Evolutionary conservation across 2,329 filamentous ascomycete genomes (phyloP), one percentile per base, ranked within the genome.

Genomic region (Gyromitra esculenta): DNA sequence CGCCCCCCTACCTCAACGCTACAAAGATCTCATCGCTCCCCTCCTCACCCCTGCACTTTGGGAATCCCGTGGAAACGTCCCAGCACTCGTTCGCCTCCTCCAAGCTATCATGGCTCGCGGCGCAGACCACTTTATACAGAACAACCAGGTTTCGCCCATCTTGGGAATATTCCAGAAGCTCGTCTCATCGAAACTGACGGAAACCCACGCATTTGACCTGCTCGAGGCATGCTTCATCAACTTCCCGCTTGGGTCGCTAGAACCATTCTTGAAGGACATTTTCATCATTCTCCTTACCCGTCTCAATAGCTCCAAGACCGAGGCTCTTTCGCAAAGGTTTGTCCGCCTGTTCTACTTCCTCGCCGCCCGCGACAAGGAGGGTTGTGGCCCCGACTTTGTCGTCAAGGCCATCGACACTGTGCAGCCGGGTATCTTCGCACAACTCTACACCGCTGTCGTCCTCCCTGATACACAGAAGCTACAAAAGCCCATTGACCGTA

Each of bases 141-240:
- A 94, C 80, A 79, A 80, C 59, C 93, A 97, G 83, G 84, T 97
- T 52, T 93, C 96, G 82, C 90, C 92, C 2, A 90, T 98, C 63
- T 87, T 99, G n/a, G 93, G 94, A 73, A 96, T 99, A 78, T 99
- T 98, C 87, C 95, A 98, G 83, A 94, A 93, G 81, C 88, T 99
- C 9, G 87, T 97, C 54, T 87, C 88, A 1, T 90, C 89, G 79
- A 97, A 96, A 84, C 90, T 91, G 77, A 94, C 94, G 63, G 96
- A 99, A 82, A 87, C 89, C 21, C 91, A 94, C 81, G 93, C 91
- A 0, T 97, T 98, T 81, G 96, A 99, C 82, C 87, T 99, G 60
- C 86, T 99, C 75, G 96, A 99, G 82, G 88, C 91, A 2, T 86
- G 97, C 65, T 86, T 97, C 77, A 87, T 88, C 63, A 88, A 89